These are phyloP conservation scores for Peronosclerospora sorghi DNA, from an alignment of 352 stramenopile species.

Conservation along the genomic window DNA sequence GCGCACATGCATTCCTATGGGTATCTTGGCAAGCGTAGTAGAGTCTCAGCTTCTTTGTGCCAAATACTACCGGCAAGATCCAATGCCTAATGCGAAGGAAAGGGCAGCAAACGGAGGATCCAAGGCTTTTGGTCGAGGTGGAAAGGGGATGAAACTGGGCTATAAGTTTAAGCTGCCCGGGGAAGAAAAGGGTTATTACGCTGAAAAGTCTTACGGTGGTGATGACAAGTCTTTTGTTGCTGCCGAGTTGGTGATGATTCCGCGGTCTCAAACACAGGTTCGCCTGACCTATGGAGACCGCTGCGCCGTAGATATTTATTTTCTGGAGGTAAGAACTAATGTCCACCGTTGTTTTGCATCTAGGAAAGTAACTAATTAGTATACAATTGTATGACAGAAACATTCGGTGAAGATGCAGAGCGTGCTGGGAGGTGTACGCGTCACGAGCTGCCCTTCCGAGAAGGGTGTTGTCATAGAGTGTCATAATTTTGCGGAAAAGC, in stretches of 20 bases:
- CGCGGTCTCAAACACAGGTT: slow-evolving; percentile 75
- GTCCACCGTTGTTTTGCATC: neutral
- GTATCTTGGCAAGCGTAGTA: slow-evolving; percentile 69
- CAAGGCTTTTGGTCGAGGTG: slow-evolving; percentile 47
- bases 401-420: slow-evolving; percentile 79
- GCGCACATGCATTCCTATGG: slow-evolving; percentile 75
- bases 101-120: slow-evolving; percentile 15
- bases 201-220: slow-evolving; percentile 72
- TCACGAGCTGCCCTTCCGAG: slow-evolving; percentile 64
- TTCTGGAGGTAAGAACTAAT: slow-evolving; percentile 52
- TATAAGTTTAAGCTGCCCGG: slow-evolving; percentile 83
- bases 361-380: neutral
- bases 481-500: slow-evolving; percentile 71
- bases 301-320: slow-evolving; percentile 87
- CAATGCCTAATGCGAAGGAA: slow-evolving; percentile 28
- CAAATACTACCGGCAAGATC: slow-evolving; percentile 75
- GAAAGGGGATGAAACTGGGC: slow-evolving; percentile 78
- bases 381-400: slow-evolving; percentile 31
- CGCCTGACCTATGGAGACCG: slow-evolving; percentile 75
- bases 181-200: slow-evolving; percentile 79
- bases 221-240: slow-evolving; percentile 82
- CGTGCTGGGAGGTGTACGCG: slow-evolving; percentile 58
- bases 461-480: slow-evolving; percentile 60
- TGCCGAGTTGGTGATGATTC: slow-evolving; percentile 75
- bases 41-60: slow-evolving; percentile 75